Evolutionary conservation across 306 rosid species (phyloP).

Genomic region (Alnus rubra): DNA sequence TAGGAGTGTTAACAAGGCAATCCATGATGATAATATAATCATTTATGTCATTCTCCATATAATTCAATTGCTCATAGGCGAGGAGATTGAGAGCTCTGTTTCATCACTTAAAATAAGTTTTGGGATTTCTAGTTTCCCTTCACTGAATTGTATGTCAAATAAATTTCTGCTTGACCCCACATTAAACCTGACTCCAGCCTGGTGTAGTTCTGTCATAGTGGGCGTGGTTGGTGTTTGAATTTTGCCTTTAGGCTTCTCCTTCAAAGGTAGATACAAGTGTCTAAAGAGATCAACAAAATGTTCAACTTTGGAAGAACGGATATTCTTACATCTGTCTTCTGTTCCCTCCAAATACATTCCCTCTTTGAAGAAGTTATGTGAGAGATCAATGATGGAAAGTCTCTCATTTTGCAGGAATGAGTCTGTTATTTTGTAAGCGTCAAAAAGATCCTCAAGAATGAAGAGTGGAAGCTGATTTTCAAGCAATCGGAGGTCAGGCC

Average conservation of each 20-base stretch:
- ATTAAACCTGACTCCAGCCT: no score
- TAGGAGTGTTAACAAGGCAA: slow-evolving; percentile 16
- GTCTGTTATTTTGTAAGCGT: not conserved
- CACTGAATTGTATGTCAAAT: slow-evolving; percentile 21
- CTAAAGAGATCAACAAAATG: slow-evolving; percentile 12
- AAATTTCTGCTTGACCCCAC: no score
- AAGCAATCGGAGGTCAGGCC: not conserved
- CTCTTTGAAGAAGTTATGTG: slow-evolving; percentile 21
- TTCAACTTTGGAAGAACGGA: not conserved
- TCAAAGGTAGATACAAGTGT: no score
- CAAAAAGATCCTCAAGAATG: slow-evolving; percentile 33
- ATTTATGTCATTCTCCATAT: not conserved
- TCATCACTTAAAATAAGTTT: not conserved
- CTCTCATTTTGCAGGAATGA: not conserved
- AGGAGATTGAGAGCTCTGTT: slow-evolving; percentile 11
- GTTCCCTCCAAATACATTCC: not conserved
- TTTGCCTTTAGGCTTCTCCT: no score
- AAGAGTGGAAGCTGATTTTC: slow-evolving; percentile 58
- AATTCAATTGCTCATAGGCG: slow-evolving; percentile 37
- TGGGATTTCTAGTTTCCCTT: slow-evolving; percentile 36
- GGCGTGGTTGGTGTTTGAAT: no score
- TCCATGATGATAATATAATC: slow-evolving; percentile 29
- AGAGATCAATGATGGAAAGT: slow-evolving; percentile 19
- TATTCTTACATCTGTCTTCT: not conserved
- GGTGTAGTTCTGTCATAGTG: no score